A percentile compares a stretch with the other conserved stretches of the same genome.
These are phyloP conservation scores for Rhinocladiella mackenziei DNA, from an alignment of 2,329 filamentous ascomycete species.

Conservation along the genomic window DNA sequence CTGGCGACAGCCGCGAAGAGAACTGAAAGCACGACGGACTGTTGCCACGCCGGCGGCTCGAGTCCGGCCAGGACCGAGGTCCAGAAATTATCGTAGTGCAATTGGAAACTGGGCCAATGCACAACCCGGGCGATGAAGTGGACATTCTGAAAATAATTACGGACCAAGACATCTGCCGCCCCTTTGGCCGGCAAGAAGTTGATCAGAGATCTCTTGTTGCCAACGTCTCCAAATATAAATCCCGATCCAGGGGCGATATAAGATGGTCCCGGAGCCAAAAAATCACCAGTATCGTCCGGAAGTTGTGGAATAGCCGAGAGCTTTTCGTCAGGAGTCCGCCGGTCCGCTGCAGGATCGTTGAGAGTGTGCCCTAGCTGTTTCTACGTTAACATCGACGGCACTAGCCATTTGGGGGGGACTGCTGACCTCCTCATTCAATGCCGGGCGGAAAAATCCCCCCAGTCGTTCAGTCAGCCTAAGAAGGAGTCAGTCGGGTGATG, in stretches of 20 bases:
- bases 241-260: conserved; percentile 66
- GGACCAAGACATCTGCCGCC: conserved; percentile 59
- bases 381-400: conserved; percentile 12
- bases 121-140: conserved; percentile 65
- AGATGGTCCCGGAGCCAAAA: conserved; percentile 60
- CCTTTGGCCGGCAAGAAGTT: conserved; percentile 58
- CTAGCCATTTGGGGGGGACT: conserved; percentile 25
- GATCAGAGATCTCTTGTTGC: conserved; percentile 50
- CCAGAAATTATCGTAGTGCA: conserved; percentile 64
- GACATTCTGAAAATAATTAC: conserved; percentile 65
- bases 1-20: conserved; percentile 67
- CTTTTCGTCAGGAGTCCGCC: conserved; percentile 18
- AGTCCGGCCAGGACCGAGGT: conserved; percentile 54
- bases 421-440: conserved; percentile 69
- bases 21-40: conserved; percentile 65
- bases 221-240: conserved; percentile 59
- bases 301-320: conserved; percentile 12
- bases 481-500: background rate
- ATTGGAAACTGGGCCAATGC: conserved; percentile 64
- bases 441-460: conserved; percentile 67
- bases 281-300: conserved; percentile 36
- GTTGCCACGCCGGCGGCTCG: conserved; percentile 61
- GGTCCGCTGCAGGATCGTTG: conserved; percentile 14
- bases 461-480: conserved; percentile 64
- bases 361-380: conserved; percentile 18